Percentiles rank a stretch among this genome's conserved stretches.
Evolutionary conservation across 257 asterid genomes (phyloP).

Genomic region (Nicotiana knightiana): DNA sequence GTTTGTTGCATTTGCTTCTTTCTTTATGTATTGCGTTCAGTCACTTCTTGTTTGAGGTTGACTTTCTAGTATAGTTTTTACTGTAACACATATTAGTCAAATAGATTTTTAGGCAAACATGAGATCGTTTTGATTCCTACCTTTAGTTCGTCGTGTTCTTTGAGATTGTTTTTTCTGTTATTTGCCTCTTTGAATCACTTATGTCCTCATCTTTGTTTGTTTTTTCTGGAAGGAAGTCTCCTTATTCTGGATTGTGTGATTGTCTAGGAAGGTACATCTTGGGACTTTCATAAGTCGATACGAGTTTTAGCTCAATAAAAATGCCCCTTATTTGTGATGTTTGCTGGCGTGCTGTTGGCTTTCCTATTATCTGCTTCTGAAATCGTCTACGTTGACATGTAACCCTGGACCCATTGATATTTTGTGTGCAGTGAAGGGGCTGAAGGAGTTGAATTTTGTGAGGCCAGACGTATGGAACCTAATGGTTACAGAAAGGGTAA

Average conservation of each 20-base stretch:
- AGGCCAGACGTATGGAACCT: constrained; percentile 48
- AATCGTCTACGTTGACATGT: not conserved
- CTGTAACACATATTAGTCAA: not conserved
- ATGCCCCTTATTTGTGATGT: not conserved
- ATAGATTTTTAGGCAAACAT: not conserved
- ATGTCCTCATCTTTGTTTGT: not conserved
- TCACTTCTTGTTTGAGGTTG: not conserved
- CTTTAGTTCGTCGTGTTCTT: not conserved
- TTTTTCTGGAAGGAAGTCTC: not conserved
- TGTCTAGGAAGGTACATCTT: not conserved
- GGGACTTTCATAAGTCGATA: not conserved
- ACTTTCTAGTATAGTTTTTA: not conserved
- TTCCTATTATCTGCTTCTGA: not conserved
- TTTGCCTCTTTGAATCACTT: not conserved
- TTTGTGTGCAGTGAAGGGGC: constrained; percentile 23
- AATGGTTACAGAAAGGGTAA: constrained; percentile 52
- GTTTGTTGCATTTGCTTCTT: not conserved
- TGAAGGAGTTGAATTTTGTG: constrained; percentile 20
- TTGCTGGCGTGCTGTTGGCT: not conserved
- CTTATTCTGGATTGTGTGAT: not conserved
- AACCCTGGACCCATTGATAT: not conserved
- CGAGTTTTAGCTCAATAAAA: not conserved
- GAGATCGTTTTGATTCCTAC: not conserved
- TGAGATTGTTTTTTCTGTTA: not conserved
- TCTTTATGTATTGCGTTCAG: not conserved